Evolutionary conservation across 768 basidiomycete species (phyloP).

Genomic region (Boletus tylopilopsis): DNA sequence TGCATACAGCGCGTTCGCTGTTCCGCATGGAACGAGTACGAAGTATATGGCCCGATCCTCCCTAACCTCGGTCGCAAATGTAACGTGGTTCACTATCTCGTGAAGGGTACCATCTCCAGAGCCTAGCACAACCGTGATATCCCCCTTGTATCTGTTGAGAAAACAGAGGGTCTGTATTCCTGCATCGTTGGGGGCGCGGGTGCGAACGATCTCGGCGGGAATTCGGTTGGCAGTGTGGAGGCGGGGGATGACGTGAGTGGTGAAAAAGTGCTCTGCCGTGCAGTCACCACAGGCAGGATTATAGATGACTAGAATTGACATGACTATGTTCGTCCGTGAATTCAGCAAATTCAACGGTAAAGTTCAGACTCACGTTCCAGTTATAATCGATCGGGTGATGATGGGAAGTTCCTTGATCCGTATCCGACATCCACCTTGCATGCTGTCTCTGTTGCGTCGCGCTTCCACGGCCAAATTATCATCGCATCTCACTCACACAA

Average conservation of each 20-base stretch:
- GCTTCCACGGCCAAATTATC: not conserved
- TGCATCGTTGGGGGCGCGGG: conserved; percentile 52
- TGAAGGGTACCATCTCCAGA: conserved; percentile 94
- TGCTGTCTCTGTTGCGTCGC: conserved; percentile 16
- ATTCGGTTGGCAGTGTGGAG: conserved; percentile 40
- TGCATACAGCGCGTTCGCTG: conserved; percentile 89
- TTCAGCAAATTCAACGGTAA: conserved; percentile 1
- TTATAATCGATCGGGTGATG: too few species aligned
- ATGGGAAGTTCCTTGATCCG: too few species aligned
- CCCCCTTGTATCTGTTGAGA: conserved; percentile 31
- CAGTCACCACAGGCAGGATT: conserved; percentile 73
- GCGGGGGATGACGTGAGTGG: conserved; percentile 60
- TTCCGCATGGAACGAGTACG: conserved; percentile 71
- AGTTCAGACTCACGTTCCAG: conserved; percentile 7
- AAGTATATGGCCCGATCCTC: conserved; percentile 32
- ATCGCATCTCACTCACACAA: not conserved
- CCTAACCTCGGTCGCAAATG: not conserved
- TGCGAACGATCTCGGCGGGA: conserved; percentile 39
- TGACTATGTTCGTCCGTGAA: conserved; percentile 12
- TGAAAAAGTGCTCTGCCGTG: conserved; percentile 53
- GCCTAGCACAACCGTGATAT: conserved; percentile 52
- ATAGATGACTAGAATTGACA: conserved; percentile 61
- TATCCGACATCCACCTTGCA: not conserved
- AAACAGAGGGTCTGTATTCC: conserved; percentile 43
- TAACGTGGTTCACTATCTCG: conserved; percentile 71